Percentiles rank a stretch among this genome's conserved stretches.
Evolutionary conservation across 257 asterid genomes (phyloP).

Genomic region (Solanum virginianum): DNA sequence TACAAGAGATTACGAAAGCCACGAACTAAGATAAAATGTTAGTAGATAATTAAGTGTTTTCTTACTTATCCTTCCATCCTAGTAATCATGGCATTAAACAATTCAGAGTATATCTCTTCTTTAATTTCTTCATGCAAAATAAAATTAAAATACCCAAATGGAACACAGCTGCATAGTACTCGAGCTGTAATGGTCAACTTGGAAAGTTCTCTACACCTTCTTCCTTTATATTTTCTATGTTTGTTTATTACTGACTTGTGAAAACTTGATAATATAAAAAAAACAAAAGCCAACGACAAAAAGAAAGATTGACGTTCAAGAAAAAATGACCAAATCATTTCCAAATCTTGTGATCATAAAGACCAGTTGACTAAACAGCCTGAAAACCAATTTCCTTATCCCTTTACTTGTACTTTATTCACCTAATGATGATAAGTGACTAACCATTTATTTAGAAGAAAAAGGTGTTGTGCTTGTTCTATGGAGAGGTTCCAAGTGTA

Average conservation of each 20-base stretch:
- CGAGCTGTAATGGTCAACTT: not conserved
- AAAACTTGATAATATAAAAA: not conserved
- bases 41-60: not conserved
- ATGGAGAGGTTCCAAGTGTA: conserved; percentile 5
- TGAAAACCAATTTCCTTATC: not conserved
- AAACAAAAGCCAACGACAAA: not conserved
- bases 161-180: not conserved
- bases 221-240: not conserved
- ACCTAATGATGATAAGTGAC: not conserved
- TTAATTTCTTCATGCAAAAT: not conserved
- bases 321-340: not conserved
- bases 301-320: not conserved
- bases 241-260: not conserved
- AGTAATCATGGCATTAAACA: not conserved
- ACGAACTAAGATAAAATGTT: not conserved
- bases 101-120: not conserved
- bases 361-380: not conserved
- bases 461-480: not conserved
- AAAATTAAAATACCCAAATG: not conserved
- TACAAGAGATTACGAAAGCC: not conserved
- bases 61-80: too few relatives aligned
- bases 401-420: not conserved
- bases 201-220: not conserved
- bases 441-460: not conserved
- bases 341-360: not conserved